These are phyloP conservation scores for Casuarina glauca DNA, from an alignment of 306 rosid genomes.

Conservation along the genomic window DNA sequence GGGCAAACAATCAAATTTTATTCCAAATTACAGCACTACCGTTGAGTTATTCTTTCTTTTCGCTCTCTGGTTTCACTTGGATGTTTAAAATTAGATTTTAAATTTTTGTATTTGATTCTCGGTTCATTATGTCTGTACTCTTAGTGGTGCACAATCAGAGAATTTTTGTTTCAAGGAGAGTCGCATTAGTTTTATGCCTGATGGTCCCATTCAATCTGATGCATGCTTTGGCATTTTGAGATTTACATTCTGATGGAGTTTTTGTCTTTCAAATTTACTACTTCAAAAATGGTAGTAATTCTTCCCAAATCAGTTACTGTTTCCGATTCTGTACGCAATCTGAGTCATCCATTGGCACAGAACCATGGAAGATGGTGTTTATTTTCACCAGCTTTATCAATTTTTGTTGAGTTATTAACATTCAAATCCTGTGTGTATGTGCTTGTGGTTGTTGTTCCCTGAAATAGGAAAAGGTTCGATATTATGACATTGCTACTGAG, in stretches of 20 bases:
- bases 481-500: slow-evolving; percentile 86
- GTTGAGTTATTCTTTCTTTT: background rate
- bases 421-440: background rate
- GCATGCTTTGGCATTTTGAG: background rate
- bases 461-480: slow-evolving; percentile 82
- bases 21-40: background rate
- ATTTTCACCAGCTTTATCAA: background rate
- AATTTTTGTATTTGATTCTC: background rate
- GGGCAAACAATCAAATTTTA: background rate
- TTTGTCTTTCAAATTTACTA: background rate
- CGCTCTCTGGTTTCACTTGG: background rate
- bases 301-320: background rate
- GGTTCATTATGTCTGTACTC: background rate
- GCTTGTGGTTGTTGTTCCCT: slow-evolving; percentile 16
- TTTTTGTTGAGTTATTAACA: background rate
- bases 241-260: background rate
- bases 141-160: background rate
- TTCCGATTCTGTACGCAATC: background rate
- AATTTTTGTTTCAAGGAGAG: background rate
- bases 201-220: background rate
- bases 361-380: background rate
- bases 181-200: background rate
- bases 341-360: background rate
- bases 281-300: background rate
- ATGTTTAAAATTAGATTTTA: background rate